phyloP scores from a whole-genome alignment of 805 yeast genomes.

The Starmerella ratchasimensis region DNA sequence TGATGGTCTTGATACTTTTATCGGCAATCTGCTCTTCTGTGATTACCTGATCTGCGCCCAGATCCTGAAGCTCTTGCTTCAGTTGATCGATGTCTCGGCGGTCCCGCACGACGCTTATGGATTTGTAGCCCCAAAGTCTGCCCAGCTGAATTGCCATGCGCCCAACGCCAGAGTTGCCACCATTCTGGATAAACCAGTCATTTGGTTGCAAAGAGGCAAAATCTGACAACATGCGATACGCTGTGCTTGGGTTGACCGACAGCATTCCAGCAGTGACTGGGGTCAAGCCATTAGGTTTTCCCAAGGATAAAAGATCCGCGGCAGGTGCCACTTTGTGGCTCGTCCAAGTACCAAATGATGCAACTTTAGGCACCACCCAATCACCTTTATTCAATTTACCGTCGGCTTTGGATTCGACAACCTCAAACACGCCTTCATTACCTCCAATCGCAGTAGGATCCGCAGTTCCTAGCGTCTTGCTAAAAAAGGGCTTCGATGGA shows the following conservation, averaged over 20 bases:
- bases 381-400: constrained; percentile 48
- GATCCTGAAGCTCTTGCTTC: constrained; percentile 38
- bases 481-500: constrained; percentile 58
- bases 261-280: constrained; percentile 61
- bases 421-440: constrained; percentile 83
- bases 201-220: constrained; percentile 48
- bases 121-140: constrained; percentile 60
- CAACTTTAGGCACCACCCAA: constrained; percentile 68
- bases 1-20: constrained; percentile 47
- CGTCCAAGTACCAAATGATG: constrained; percentile 91
- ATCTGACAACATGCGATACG: constrained; percentile 71
- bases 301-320: constrained; percentile 43
- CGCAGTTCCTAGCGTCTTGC: constrained; percentile 35
- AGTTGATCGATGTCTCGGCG: constrained; percentile 61
- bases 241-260: constrained; percentile 85
- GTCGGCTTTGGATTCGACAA: constrained; percentile 35
- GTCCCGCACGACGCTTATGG: constrained; percentile 77
- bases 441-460: constrained; percentile 75
- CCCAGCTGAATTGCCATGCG: constrained; percentile 83
- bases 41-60: constrained; percentile 81
- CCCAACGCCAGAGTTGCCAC: constrained; percentile 93
- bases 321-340: constrained; percentile 50
- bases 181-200: constrained; percentile 89
- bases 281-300: constrained; percentile 31
- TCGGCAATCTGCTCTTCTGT: constrained; percentile 75